Percentiles rank a stretch among this genome's conserved stretches.
Conservation (phyloP, 441 rosid genomes). For the Arabidopsis lyrata region DNA sequence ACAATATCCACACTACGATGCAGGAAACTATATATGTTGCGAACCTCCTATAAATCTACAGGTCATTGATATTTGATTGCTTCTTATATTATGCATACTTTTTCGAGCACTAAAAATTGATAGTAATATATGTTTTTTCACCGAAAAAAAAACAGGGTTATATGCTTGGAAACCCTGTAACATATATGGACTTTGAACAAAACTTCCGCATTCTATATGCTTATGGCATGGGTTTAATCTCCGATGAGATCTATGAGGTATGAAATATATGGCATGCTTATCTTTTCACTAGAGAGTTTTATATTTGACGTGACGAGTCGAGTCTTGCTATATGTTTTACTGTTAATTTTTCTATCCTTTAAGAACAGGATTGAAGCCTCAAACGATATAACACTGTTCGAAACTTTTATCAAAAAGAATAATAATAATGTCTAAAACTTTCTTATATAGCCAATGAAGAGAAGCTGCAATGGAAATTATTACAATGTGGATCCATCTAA, state of each 20-base stretch:
- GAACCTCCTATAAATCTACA: slow-evolving; percentile 45
- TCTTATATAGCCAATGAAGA: slow-evolving; percentile 51
- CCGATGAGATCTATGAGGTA: slow-evolving; percentile 27
- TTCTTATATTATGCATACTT: not conserved
- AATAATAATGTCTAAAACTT: no score
- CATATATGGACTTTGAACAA: not conserved
- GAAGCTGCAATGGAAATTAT: slow-evolving; percentile 54
- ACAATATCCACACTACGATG: slow-evolving; percentile 9
- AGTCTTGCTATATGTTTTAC: no score
- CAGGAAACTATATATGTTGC: slow-evolving; percentile 35
- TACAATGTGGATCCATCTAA: slow-evolving; percentile 42
- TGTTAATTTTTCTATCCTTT: no score
- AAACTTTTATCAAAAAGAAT: no score
- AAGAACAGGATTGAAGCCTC: no score
- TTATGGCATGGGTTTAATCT: slow-evolving; percentile 25
- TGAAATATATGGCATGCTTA: not conserved
- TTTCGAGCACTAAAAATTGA: not conserved
- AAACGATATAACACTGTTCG: not conserved
- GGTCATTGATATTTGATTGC: not conserved
- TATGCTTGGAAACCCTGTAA: slow-evolving; percentile 11
- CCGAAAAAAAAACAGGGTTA: slow-evolving; percentile 4
- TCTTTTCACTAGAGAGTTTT: not conserved
- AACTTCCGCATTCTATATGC: slow-evolving; percentile 9
- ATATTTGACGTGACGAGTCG: not conserved
- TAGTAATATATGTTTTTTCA: not conserved